Percentiles rank a stretch among this genome's conserved stretches.
These are phyloP conservation scores for Cladophialophora carrionii DNA, from an alignment of 2,329 filamentous ascomycete species.

Conservation along the genomic window DNA sequence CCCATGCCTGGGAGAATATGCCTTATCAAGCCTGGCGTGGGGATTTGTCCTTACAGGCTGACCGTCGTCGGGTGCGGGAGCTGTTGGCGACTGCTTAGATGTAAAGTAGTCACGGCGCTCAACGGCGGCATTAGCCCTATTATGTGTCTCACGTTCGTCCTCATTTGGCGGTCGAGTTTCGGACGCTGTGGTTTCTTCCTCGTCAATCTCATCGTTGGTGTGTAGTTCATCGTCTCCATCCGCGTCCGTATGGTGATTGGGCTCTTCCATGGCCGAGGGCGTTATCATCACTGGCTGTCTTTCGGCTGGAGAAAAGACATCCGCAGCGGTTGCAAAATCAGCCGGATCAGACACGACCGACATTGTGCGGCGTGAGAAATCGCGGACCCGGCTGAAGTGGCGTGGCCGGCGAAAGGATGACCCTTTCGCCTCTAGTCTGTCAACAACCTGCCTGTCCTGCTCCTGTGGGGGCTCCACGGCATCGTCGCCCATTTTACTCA, in stretches of 20 bases:
- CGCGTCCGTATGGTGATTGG: conserved; percentile 70
- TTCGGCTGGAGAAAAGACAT: conserved; percentile 43
- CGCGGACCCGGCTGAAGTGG: conserved; percentile 42
- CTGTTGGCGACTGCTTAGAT: conserved; percentile 4
- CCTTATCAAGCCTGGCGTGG: not conserved
- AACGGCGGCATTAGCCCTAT: not conserved
- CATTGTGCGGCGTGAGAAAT: conserved; percentile 56
- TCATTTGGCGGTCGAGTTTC: conserved; percentile 17
- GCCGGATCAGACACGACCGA: conserved; percentile 64
- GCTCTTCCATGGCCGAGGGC: conserved; percentile 43
- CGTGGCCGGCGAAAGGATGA: conserved; percentile 54
- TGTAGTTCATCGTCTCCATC: conserved; percentile 90
- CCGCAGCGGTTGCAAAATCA: conserved; percentile 46
- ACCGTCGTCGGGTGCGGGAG: not conserved
- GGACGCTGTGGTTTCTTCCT: conserved; percentile 43
- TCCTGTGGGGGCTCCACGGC: conserved; percentile 62
- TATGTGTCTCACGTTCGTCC: not conserved
- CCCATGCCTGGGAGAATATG: conserved; percentile 12
- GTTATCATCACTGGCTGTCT: conserved; percentile 48
- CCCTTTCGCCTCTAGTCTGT: conserved; percentile 60
- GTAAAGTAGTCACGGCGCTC: conserved; percentile 22
- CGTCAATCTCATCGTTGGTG: conserved; percentile 73
- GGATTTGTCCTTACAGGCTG: not conserved
- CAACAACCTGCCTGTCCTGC: conserved; percentile 62
- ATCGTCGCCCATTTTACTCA: conserved; percentile 68